These are phyloP conservation scores for Aspergillus japonicus DNA, from an alignment of 2,329 filamentous ascomycete genomes.

Conservation along the genomic window DNA sequence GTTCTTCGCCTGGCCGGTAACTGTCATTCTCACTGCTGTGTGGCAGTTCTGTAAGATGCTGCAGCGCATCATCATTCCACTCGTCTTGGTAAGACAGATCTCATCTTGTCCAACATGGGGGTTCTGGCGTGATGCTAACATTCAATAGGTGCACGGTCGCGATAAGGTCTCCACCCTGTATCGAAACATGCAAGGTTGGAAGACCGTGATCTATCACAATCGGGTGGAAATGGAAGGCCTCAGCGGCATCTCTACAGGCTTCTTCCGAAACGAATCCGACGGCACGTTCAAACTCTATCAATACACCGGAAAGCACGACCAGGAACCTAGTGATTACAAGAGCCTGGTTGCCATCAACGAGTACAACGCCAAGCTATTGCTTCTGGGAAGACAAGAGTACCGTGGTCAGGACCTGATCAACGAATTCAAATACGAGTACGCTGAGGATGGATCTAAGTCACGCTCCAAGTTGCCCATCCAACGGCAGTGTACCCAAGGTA, in stretches of 20 bases:
- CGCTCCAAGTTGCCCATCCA: constrained; percentile 40
- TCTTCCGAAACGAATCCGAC: constrained; percentile 39
- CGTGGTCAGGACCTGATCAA: constrained; percentile 42
- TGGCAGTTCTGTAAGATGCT: constrained; percentile 48
- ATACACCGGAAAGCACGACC: constrained; percentile 40
- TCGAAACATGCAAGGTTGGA: constrained; percentile 39
- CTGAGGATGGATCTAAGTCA: background rate
- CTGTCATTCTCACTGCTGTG: constrained; percentile 43
- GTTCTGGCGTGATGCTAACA: background rate
- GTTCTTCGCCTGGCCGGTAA: constrained; percentile 35
- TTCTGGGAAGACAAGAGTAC: constrained; percentile 46
- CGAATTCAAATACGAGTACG: constrained; percentile 50
- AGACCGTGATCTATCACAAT: constrained; percentile 43
- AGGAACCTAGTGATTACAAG: constrained; percentile 44
- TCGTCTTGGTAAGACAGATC: constrained; percentile 37
- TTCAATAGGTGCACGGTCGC: constrained; percentile 42
- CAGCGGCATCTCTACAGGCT: constrained; percentile 49
- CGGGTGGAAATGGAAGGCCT: constrained; percentile 47
- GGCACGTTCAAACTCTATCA: constrained; percentile 41
- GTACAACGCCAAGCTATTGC: constrained; percentile 47
- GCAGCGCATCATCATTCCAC: constrained; percentile 45
- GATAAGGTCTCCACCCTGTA: constrained; percentile 37
- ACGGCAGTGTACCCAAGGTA: constrained; percentile 49
- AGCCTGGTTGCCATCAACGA: constrained; percentile 47
- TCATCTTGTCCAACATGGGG: background rate